phyloP scores from a whole-genome alignment of 1,139 yeast genomes.

The Yamadazyma diospyri region DNA sequence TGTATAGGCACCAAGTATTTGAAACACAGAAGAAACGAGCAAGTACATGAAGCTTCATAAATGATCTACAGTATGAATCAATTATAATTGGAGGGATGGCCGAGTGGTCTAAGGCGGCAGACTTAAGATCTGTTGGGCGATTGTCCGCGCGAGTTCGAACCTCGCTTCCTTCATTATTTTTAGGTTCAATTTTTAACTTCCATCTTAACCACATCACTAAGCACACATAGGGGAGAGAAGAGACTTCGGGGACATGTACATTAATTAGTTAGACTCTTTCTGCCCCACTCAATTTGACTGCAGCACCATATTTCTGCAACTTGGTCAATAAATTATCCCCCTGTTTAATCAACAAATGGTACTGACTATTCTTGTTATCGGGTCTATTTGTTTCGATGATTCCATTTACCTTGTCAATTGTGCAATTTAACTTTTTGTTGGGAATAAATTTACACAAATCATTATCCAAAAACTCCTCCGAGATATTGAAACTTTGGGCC shows the following conservation, averaged over 20 bases:
- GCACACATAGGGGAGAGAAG: not conserved
- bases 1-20: no score
- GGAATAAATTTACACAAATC: slow-evolving; percentile 92
- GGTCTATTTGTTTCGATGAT: slow-evolving; percentile 95
- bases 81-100: slow-evolving; percentile 47
- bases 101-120: slow-evolving; percentile 57
- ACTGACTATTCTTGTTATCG: slow-evolving; percentile 92
- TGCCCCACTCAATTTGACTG: slow-evolving; percentile 91
- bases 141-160: slow-evolving; percentile 85
- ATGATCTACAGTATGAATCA: no score
- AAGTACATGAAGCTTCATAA: no score
- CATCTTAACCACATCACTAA: not conserved
- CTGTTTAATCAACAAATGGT: slow-evolving; percentile 81
- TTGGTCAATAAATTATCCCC: slow-evolving; percentile 93
- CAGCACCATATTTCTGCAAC: slow-evolving; percentile 95
- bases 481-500: slow-evolving; percentile 91
- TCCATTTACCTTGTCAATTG: slow-evolving; percentile 93
- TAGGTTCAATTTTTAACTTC: not conserved
- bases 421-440: slow-evolving; percentile 88
- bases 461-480: slow-evolving; percentile 73
- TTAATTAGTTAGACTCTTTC: no score
- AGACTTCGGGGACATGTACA: no score
- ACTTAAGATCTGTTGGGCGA: slow-evolving; percentile 52
- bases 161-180: slow-evolving; percentile 71
- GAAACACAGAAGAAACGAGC: no score